Evolutionary conservation across 2,329 filamentous ascomycete genomes (phyloP), one percentile per base, ranked within the genome.

Genomic region (Beauveria medogensis): DNA sequence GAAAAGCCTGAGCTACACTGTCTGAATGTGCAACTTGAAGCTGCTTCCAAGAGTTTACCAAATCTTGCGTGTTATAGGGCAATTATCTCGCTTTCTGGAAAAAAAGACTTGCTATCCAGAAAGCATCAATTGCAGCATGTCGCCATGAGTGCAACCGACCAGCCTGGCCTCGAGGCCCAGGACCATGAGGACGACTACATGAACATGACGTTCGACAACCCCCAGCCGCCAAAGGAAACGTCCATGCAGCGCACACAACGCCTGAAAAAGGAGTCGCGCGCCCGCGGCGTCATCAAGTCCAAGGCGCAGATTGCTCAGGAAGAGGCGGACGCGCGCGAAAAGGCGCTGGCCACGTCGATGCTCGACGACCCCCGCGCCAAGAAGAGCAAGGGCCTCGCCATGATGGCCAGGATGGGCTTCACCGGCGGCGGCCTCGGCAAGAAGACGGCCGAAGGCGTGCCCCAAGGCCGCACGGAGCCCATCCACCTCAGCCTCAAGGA

Each of bases 341-440:
- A 82, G 43, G 91, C 90, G 0, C 82, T 97, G 28, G 82, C 86
- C 5, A 89, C 77, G n/a, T 90, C 88, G 5, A 79, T 94, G 54
- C 78, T 96, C 7, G 82, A 86, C 22, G 71, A 75, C 44, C 73
- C 78, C 6, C 73, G 73, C 18, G 76, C 81, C 18, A 80, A 84
- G 55, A 82, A 82, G 67, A 95, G 87, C 76, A 97, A 97, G 71
- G 94, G 93, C 1, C 85, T 95, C 64, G 86, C 90, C 65, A 97
- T 99, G 91, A 96, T 99, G 92, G 88, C 91, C 24, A 93, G 91
- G 74, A 90, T 99, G 81, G 94, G 94, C 1, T 99, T 95, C 77
- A 88, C 85, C 62, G 92, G 92, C 26, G 85, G 84, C 41, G 82
- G 86, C 0, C 78, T 97, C 3, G 94, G 94, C 1, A 75, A 73